Conservation (phyloP, 2,329 filamentous ascomycete species). For the Penicillium sp. region DNA sequence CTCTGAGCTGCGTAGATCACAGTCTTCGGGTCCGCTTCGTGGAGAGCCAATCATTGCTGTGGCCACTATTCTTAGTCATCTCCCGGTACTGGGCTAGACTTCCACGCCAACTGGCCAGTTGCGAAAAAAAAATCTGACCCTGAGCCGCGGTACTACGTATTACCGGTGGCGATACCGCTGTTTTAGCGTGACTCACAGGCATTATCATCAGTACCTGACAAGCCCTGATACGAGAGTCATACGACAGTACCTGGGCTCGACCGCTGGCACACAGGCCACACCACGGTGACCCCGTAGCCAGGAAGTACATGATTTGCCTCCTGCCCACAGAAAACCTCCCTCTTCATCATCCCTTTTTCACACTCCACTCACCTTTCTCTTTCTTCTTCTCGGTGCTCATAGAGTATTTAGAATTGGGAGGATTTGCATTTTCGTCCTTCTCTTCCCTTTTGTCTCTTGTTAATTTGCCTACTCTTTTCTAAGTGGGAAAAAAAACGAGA, state of each 20-base stretch:
- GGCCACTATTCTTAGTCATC: slow-evolving; percentile 1
- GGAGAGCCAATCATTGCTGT: neutral
- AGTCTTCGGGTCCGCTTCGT: neutral
- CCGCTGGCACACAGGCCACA: neutral
- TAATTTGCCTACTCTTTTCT: slow-evolving; percentile 29
- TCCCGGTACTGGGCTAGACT: neutral
- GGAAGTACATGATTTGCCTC: slow-evolving; percentile 33
- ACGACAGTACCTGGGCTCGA: neutral
- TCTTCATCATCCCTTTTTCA: slow-evolving; percentile 32
- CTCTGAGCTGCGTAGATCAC: neutral
- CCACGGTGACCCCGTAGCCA: slow-evolving; percentile 13
- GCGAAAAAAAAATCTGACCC: neutral
- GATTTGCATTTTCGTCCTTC: slow-evolving; percentile 33
- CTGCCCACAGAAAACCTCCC: slow-evolving; percentile 30
- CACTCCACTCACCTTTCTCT: slow-evolving; percentile 31
- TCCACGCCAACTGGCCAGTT: neutral
- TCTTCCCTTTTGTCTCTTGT: slow-evolving; percentile 15
- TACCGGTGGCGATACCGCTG: neutral
- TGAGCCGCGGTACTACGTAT: neutral
- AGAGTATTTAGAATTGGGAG: slow-evolving; percentile 36
- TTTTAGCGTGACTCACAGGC: too few species aligned
- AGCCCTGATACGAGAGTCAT: neutral
- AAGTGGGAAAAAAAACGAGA: slow-evolving; percentile 26
- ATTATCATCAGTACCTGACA: neutral
- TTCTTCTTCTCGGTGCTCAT: slow-evolving; percentile 33